A percentile compares a stretch with the other conserved stretches of the same genome.
Evolutionary conservation across 345 rosid species (phyloP).

Genomic region (Pistacia atlantica): DNA sequence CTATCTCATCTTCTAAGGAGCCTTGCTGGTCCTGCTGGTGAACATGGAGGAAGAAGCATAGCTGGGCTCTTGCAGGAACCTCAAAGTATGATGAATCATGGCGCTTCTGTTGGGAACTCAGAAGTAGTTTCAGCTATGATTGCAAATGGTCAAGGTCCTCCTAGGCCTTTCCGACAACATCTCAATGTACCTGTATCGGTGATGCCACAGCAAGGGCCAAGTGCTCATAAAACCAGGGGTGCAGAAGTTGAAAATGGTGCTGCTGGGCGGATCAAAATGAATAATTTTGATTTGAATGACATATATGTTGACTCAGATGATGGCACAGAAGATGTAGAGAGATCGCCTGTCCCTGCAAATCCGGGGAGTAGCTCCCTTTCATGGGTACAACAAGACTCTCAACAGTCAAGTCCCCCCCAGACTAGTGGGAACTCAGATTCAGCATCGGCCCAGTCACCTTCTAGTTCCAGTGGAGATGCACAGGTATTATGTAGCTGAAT

Average conservation of each 20-base stretch:
- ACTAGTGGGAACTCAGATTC: slow-evolving; percentile 95
- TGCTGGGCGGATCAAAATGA: slow-evolving; percentile 57
- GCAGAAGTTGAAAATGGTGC: slow-evolving; percentile 46
- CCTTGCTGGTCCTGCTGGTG: slow-evolving; percentile 62
- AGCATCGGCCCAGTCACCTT: slow-evolving; percentile 95
- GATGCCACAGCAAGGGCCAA: slow-evolving; percentile 45
- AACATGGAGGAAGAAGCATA: slow-evolving; percentile 58
- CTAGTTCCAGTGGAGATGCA: slow-evolving; percentile 87
- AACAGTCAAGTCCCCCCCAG: slow-evolving; percentile 96
- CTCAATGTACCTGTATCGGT: slow-evolving; percentile 38
- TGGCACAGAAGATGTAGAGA: slow-evolving; percentile 73
- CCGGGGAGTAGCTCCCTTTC: slow-evolving; percentile 64
- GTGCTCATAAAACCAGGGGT: slow-evolving; percentile 31
- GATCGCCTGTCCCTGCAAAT: slow-evolving; percentile 67
- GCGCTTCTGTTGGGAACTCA: slow-evolving; percentile 45
- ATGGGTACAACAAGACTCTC: slow-evolving; percentile 79
- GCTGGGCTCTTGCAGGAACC: slow-evolving; percentile 70
- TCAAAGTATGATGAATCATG: slow-evolving; percentile 49
- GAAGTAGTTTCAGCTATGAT: slow-evolving; percentile 48
- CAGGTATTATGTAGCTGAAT: slow-evolving; percentile 54
- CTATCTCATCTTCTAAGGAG: slow-evolving; percentile 81
- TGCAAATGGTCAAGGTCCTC: slow-evolving; percentile 53
- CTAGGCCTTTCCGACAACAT: slow-evolving; percentile 43
- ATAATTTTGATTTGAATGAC: slow-evolving; percentile 93
- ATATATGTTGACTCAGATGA: slow-evolving; percentile 80